Evolutionary conservation across 2,329 filamentous ascomycete genomes (phyloP), one percentile per base, ranked within the genome.

Genomic region (Immersiporthe knoxdaviesiana): DNA sequence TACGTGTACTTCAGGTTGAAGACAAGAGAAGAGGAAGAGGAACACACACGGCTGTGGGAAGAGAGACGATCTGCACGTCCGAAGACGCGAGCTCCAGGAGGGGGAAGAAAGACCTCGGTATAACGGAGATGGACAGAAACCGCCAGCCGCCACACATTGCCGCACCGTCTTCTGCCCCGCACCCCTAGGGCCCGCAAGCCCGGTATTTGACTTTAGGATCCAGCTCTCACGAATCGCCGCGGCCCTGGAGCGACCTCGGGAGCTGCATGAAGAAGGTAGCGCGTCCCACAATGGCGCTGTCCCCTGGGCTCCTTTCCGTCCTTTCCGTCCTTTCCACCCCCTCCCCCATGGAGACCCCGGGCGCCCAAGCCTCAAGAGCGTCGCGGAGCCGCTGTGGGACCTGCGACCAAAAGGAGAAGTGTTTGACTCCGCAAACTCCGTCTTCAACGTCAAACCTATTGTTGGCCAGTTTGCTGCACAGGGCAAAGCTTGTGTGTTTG

Each of bases 221-320:
- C 21, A 47, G 16, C 44, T n/a, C 44, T 47, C 44, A n/a, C 7
- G 44, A 47, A 47, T 47, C 44, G 44, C 44, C 18, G 21, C 18
- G 21, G 41, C 41, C 16, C 41, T 47, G 18, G 18, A 47, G 16
- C 18, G 16, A 47, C 16, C 18, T 21, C n/a, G 41, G 41, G 27
- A 24, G 52, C 32, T 56, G 24, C 52, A 16, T 30, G 24, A 30
- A 30, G 6, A 32, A 27, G 24, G 27, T 56, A 56, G 52, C 52
- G 52, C 52, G 52, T 56, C 52, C 52, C 24, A 56, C 52, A 56
- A 56, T n/a, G 32, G 56, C 56, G 21, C 32, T 58, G 54, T 54
- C 30, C 56, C 30, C n/a, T 35, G 14, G 16, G 3, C 41, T 44
- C 41, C 41, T 44, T 44, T 7, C 41, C 41, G 6, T 6, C 41